Base-by-base conservation (phyloP, 495 filamentous ascomycete genomes). In the Podospora australis region DNA sequence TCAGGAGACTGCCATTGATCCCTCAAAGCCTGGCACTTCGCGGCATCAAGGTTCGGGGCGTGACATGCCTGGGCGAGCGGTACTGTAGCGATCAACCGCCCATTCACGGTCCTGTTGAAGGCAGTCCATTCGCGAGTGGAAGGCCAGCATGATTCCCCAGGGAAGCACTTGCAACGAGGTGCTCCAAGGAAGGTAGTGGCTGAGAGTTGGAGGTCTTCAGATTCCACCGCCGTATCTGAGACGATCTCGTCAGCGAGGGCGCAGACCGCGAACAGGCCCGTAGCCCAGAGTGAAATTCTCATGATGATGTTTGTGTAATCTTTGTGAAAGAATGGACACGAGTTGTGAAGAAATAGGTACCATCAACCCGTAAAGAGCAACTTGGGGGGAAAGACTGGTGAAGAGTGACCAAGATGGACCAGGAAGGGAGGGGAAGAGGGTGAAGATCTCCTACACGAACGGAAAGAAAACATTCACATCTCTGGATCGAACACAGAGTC, bases 61-160 rank as follows among this genome's bases (percentile, higher is more conserved):
- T 80, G 75, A 55, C 78, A 80, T 3, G 70, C 64, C 4, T 67
- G 60, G 16, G 63, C 78, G 30, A 77, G 55, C 10, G 78, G 78
- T 3, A 75, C 67, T 0, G 75, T 77, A 47, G 71, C 67, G 24
- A 75, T 67, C 3, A 81, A 60, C 3, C 65, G 53, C 20, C 72
- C 74, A 7, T 61, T 64, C 14, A 75, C 63, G 6, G 72, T 62
- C 13, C 48, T 20, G 56, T 78, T 73, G 16, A 80, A 60, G 6
- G 57, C 23, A 6, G 39, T 54, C 77, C 78, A 82, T 1, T 59
- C 23, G 17, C 29, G 19, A 1, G 52, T 9, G 0, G 58, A 59
- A 0, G 78, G 77, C 78, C 76, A 81, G 26, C 59, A 48, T 1
- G 44, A 19, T 46, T 80, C 77, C 6, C 71, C 70, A 2, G 78